phyloP scores from a whole-genome alignment of 148 eudicot species.

The Vaccinium myrtillus region DNA sequence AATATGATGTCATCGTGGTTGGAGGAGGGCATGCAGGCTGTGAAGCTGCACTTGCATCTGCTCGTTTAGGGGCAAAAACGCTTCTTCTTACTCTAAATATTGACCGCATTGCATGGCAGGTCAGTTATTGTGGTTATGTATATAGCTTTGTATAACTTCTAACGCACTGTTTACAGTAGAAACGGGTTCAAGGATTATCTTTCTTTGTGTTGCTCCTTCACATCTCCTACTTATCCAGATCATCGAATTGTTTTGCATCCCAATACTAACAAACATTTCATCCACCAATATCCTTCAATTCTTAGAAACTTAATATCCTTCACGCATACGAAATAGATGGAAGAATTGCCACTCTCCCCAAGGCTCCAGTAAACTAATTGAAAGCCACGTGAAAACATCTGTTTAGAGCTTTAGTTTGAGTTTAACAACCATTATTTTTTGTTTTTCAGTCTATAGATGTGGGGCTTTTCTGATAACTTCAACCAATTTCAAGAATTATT shows the following conservation, averaged over 20 bases:
- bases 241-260: neutral
- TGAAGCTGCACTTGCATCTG: conserved; percentile 99
- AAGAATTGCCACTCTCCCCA: neutral
- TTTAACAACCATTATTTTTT: neutral
- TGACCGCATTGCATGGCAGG: conserved; percentile 99
- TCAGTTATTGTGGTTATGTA: conserved; percentile 14
- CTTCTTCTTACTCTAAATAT: conserved; percentile 94
- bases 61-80: conserved; percentile 92
- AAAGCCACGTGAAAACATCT: neutral
- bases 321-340: neutral
- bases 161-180: neutral
- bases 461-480: neutral
- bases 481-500: neutral
- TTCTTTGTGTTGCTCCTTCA: neutral
- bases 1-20: conserved; percentile 90
- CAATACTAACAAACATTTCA: neutral
- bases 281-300: neutral
- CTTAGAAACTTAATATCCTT: neutral
- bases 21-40: conserved; percentile 99
- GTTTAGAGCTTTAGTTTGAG: neutral
- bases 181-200: neutral
- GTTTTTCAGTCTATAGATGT: neutral
- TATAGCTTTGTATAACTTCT: neutral
- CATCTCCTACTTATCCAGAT: neutral
- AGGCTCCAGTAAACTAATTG: neutral